Base-by-base conservation (phyloP, 164 flowering plant species). In the Vitis rotundifolia region DNA sequence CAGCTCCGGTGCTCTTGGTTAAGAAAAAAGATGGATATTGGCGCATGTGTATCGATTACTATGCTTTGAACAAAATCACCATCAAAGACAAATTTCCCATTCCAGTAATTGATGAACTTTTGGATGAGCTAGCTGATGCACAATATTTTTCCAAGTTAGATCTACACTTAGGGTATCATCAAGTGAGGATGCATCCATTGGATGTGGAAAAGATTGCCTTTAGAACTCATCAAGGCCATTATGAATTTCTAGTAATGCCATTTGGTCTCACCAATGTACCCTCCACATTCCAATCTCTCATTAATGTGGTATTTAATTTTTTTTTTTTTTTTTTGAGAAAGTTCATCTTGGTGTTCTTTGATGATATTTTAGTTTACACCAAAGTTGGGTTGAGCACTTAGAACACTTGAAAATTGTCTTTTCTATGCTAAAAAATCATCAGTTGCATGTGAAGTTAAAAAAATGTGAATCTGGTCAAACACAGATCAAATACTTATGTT, bases 211-310 rank as follows among this genome's bases (percentile, higher is more conserved):
- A 22, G 26, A 22, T 22, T 22, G 26, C 26, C 1, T 22, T 64
- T 11, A 1, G 67, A 7, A 64, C 31, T 0, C 67, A 64, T 11
- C 56, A 50, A 3, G 57, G 67, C 12, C 67, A 66, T 8, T 52
- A 19, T 28, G 68, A 66, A n/a, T 29, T 66, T 53, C 9, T 28
- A 3, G 68, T 66, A 29, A 66, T 66, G 68, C 59, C 49, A 1
- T 66, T 53, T 29, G 49, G 49, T 1, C 14, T 59, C 15, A 59
- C 44, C 15, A 59, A 59, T 28, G 44, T 11, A 1, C 47, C 62
- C 8, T 28, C 47, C 7, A 59, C 22, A 3, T 37, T 37, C 44
- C 47, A 26, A 28, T 2, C 62, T 11, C 14, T 59, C 7, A 59
- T 59, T 48, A 59, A 13, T 11, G 47, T 18, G 44, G 44, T 37